A percentile compares a stretch with the other conserved stretches of the same genome.
These are phyloP conservation scores for Panicum virgatum DNA, from an alignment of 202 grass and related monocot species.

Conservation along the genomic window DNA sequence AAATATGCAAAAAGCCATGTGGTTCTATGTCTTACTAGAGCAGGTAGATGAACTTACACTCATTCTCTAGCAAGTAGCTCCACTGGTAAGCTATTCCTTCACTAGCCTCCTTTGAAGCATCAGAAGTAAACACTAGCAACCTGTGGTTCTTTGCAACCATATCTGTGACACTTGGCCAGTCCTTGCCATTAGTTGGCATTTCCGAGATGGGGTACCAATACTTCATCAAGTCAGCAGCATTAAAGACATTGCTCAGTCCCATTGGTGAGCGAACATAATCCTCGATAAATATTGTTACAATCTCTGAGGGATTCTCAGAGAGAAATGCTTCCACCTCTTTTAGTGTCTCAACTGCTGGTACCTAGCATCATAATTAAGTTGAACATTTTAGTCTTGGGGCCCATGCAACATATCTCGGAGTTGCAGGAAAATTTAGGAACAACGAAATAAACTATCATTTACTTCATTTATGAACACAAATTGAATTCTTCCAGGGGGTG, in stretches of 20 bases:
- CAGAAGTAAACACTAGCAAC: conserved; percentile 87
- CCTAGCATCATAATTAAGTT: conserved; percentile 58
- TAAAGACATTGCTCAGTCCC: conserved; percentile 84
- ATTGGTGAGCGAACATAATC: conserved; percentile 82
- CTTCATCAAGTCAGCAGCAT: conserved; percentile 74
- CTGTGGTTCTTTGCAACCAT: conserved; percentile 81
- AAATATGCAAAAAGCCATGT: background rate
- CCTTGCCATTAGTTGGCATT: conserved; percentile 77
- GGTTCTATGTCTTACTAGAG: background rate
- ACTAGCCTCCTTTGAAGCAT: conserved; percentile 86
- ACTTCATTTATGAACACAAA: background rate
- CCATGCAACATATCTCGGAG: background rate
- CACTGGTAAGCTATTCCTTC: conserved; percentile 95
- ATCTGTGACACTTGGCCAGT: conserved; percentile 85
- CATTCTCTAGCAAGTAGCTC: conserved; percentile 91
- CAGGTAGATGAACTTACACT: conserved; percentile 55
- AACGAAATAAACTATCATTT: conserved; percentile 8
- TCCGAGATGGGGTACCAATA: conserved; percentile 83
- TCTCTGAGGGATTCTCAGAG: conserved; percentile 85
- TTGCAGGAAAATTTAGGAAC: background rate
- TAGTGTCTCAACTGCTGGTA: conserved; percentile 85
- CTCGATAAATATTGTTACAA: conserved; percentile 96
- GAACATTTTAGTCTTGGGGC: conserved; percentile 32
- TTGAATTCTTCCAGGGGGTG: background rate
- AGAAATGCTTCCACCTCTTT: conserved; percentile 94